Evolutionary conservation across 1,284 basidiomycete species (phyloP).

Genomic region (Puccinia triticina): DNA sequence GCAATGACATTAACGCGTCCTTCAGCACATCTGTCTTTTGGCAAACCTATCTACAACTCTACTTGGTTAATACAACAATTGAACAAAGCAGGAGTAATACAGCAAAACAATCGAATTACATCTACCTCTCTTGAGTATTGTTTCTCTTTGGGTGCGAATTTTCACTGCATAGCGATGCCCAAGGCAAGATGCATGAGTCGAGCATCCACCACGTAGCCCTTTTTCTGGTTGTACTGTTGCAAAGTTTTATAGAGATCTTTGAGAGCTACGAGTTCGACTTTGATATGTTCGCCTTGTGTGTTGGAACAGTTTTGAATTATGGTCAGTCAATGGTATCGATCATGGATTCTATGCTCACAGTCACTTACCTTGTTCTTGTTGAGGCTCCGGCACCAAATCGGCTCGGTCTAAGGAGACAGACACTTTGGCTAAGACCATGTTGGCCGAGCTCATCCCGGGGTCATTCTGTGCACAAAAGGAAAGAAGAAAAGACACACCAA

Average conservation of each 20-base stretch:
- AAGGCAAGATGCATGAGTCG: conserved; percentile 37
- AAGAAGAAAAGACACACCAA: neutral
- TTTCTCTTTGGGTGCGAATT: neutral
- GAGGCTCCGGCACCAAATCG: conserved; percentile 16
- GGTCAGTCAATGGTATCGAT: neutral
- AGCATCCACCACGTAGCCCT: conserved; percentile 28
- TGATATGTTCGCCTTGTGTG: conserved; percentile 34
- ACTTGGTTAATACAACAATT: too few species aligned
- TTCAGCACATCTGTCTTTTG: neutral
- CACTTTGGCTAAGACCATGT: conserved; percentile 17
- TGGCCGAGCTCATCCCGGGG: conserved; percentile 26
- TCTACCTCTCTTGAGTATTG: neutral
- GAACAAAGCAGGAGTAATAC: too few species aligned
- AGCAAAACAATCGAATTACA: too few species aligned
- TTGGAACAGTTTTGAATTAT: neutral
- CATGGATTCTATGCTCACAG: neutral
- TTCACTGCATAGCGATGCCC: conserved; percentile 4
- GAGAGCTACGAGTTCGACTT: conserved; percentile 20
- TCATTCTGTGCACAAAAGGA: conserved; percentile 2
- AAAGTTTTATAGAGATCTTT: conserved; percentile 28
- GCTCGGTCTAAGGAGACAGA: neutral
- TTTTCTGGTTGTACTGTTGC: neutral
- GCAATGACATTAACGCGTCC: too few species aligned
- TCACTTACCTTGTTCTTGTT: conserved; percentile 21
- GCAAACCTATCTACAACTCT: too few species aligned